phyloP scores from a whole-genome alignment of 2,329 filamentous ascomycete species.

The Sporothrix variecibatus region DNA sequence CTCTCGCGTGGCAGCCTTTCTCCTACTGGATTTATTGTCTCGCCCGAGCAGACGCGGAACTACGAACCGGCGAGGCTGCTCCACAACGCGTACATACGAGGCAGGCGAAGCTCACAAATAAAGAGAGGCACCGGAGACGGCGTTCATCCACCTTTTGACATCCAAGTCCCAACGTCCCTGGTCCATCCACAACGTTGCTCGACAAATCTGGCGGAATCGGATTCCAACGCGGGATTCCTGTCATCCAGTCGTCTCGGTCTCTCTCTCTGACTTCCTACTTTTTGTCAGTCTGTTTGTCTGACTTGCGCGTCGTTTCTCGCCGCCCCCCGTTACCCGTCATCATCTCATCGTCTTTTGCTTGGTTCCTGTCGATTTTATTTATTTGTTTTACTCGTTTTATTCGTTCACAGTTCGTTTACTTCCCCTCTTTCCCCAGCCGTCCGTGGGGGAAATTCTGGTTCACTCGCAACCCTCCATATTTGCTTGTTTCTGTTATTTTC shows the following conservation, averaged over 20 bases:
- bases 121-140: neutral
- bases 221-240: neutral
- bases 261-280: too few species aligned
- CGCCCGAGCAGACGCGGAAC: conserved; percentile 20
- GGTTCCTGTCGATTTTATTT: neutral
- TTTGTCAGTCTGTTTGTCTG: neutral
- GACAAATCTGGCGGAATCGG: neutral
- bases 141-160: neutral
- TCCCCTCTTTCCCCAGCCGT: neutral
- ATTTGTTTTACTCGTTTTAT: too few species aligned
- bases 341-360: neutral
- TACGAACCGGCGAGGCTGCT: conserved; percentile 17
- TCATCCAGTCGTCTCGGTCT: neutral
- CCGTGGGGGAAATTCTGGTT: neutral
- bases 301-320: neutral
- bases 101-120: neutral
- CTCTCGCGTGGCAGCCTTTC: conserved; percentile 8
- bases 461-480: neutral
- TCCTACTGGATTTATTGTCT: neutral
- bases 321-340: neutral
- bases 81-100: conserved; percentile 24
- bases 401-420: neutral
- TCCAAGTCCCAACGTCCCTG: neutral
- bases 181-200: neutral
- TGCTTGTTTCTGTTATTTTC: neutral